Evolutionary conservation across 2,329 filamentous ascomycete genomes (phyloP).

Genomic region (Cryphonectria parasitica): DNA sequence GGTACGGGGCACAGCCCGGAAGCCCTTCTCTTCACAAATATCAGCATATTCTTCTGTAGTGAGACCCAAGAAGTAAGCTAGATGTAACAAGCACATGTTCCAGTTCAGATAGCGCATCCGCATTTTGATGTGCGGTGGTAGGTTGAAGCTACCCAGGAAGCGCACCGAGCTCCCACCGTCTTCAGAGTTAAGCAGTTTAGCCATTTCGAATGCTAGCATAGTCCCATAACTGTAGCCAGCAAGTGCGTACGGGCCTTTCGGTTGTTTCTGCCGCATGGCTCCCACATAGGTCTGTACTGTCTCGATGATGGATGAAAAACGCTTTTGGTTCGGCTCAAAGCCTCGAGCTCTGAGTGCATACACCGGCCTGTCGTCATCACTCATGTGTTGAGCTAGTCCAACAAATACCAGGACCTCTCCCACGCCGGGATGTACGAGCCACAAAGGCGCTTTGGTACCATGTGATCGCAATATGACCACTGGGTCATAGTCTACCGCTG

Average conservation of each 20-base stretch:
- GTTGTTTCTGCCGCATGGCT: slow-evolving; percentile 48
- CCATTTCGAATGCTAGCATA: slow-evolving; percentile 55
- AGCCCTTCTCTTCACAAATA: no score
- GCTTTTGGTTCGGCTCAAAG: slow-evolving; percentile 43
- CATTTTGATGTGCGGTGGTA: neutral
- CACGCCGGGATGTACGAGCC: slow-evolving; percentile 46
- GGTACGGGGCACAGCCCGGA: no score
- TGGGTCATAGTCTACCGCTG: no score
- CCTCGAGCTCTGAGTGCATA: slow-evolving; percentile 51
- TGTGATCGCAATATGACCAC: slow-evolving; percentile 41
- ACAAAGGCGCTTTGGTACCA: slow-evolving; percentile 43
- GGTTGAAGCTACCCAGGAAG: neutral
- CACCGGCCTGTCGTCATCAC: slow-evolving; percentile 43
- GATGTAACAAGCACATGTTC: neutral
- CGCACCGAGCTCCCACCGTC: slow-evolving; percentile 42
- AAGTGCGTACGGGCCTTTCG: slow-evolving; percentile 54
- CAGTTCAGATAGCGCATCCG: neutral
- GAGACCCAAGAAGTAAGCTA: neutral
- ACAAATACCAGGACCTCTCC: slow-evolving; percentile 49
- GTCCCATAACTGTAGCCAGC: slow-evolving; percentile 56
- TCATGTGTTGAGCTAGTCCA: slow-evolving; percentile 42
- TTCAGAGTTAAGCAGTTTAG: slow-evolving; percentile 56
- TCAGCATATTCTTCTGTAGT: no score
- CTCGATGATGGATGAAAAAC: slow-evolving; percentile 46
- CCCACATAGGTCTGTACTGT: slow-evolving; percentile 44